A percentile compares a stretch with the other conserved stretches of the same genome.
Evolutionary conservation across 2,329 filamentous ascomycete species (phyloP).

Genomic region (Tolypocladium inflatum): DNA sequence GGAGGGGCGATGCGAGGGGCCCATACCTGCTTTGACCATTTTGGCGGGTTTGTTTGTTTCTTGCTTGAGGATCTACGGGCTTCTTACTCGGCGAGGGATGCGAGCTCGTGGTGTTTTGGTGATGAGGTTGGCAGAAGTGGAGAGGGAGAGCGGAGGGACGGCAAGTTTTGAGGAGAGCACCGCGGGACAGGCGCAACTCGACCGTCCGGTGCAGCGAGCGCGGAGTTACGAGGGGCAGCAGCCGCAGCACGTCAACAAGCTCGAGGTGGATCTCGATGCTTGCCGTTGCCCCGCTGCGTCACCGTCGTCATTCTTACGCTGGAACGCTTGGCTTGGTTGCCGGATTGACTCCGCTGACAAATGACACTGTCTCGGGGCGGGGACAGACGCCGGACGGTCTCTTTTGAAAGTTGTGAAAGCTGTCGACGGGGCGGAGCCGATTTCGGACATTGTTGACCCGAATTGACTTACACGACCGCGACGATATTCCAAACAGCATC

Average conservation of each 20-base stretch:
- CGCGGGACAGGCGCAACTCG: neutral
- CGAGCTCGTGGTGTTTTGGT: constrained; percentile 1
- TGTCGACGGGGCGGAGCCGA: no score
- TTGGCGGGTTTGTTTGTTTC: constrained; percentile 47
- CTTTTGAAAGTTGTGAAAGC: no score
- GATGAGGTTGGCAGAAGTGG: constrained; percentile 4
- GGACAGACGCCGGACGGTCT: no score
- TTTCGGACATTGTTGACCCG: no score
- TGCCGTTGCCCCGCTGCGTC: no score
- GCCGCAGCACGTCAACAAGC: neutral
- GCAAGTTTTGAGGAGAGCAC: constrained; percentile 4
- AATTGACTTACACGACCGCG: no score
- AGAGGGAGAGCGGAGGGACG: constrained; percentile 6
- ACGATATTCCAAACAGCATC: no score
- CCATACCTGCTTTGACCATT: constrained; percentile 93
- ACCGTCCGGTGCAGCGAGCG: neutral
- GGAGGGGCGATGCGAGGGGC: neutral
- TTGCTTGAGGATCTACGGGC: constrained; percentile 6
- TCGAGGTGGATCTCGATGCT: neutral
- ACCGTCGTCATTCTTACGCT: no score
- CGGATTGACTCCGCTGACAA: no score
- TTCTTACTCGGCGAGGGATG: neutral
- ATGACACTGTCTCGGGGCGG: no score
- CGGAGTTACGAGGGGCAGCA: constrained; percentile 1
- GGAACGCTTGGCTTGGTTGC: no score